These are phyloP conservation scores for Irpex sp. DNA, from an alignment of 1,284 basidiomycete genomes.

Conservation along the genomic window DNA sequence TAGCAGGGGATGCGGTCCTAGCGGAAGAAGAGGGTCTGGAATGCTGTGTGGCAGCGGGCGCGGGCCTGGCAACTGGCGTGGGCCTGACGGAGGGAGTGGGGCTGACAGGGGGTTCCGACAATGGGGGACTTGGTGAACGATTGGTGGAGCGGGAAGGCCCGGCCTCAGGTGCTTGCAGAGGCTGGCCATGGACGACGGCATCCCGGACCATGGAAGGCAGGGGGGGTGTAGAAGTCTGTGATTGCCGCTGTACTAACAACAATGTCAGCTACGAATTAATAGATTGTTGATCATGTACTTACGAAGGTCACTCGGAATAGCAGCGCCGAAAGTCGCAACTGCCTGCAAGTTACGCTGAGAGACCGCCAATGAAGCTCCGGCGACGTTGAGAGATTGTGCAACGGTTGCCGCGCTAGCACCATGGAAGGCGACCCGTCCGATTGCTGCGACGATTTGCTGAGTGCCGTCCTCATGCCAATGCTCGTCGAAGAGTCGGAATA, in stretches of 20 bases:
- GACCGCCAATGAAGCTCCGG: no score
- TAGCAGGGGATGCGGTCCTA: no score
- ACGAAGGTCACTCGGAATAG: no score
- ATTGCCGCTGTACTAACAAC: neutral
- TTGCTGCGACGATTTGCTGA: neutral
- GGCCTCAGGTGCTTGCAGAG: neutral
- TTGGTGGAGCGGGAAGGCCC: neutral
- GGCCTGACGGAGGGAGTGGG: no score
- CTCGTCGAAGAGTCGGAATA: neutral
- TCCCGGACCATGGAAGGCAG: neutral
- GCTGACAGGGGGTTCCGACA: no score
- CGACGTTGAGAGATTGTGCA: neutral
- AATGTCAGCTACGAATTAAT: neutral
- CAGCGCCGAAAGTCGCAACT: no score
- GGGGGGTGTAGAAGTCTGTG: neutral
- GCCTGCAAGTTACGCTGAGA: no score
- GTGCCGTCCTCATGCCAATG: neutral
- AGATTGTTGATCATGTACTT: no score
- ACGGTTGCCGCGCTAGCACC: neutral
- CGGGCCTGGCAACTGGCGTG: no score
- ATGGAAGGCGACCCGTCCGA: neutral
- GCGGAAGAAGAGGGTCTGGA: no score
- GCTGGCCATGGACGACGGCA: no score
- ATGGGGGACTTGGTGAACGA: neutral
- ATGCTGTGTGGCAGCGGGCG: no score